A percentile compares a stretch with the other conserved stretches of the same genome.
Conservation (phyloP, 305 asterid genomes). For the Rubia tinctorum region DNA sequence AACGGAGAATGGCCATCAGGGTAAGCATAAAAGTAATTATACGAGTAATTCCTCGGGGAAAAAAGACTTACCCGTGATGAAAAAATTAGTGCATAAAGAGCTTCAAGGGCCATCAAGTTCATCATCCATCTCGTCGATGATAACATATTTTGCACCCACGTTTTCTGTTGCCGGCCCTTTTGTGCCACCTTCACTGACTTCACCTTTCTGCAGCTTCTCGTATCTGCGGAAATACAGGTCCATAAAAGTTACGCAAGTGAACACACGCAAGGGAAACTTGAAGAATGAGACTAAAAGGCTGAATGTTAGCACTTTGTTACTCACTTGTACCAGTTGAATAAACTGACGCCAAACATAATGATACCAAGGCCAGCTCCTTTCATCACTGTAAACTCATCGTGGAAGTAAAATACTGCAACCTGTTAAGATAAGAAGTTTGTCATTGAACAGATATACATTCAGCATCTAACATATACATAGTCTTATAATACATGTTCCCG, state of each 20-base stretch:
- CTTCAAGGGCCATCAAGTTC: conserved; percentile 51
- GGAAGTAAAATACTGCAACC: conserved; percentile 97
- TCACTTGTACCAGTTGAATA: conserved; percentile 99
- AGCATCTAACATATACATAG: neutral
- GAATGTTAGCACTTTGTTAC: conserved; percentile 31
- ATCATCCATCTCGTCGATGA: conserved; percentile 91
- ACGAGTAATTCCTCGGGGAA: neutral
- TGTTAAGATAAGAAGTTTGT: conserved; percentile 27
- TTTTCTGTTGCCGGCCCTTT: conserved; percentile 24
- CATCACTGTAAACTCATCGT: conserved; percentile 81
- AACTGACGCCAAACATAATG: conserved; percentile 85
- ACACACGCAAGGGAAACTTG: neutral
- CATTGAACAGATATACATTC: neutral
- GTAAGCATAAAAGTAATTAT: neutral
- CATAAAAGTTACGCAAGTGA: conserved; percentile 8
- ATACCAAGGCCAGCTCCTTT: conserved; percentile 81
- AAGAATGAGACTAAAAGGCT: neutral
- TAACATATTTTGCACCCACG: conserved; percentile 70
- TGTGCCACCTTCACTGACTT: conserved; percentile 30
- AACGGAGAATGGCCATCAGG: conserved; percentile 4
- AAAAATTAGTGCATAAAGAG: conserved; percentile 21
- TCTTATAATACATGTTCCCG: neutral
- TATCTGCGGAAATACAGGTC: conserved; percentile 45
- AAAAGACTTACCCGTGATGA: conserved; percentile 43
- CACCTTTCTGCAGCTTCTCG: conserved; percentile 67